Evolutionary conservation across 805 yeast species (phyloP).

Genomic region (Ogataea paraovalis): DNA sequence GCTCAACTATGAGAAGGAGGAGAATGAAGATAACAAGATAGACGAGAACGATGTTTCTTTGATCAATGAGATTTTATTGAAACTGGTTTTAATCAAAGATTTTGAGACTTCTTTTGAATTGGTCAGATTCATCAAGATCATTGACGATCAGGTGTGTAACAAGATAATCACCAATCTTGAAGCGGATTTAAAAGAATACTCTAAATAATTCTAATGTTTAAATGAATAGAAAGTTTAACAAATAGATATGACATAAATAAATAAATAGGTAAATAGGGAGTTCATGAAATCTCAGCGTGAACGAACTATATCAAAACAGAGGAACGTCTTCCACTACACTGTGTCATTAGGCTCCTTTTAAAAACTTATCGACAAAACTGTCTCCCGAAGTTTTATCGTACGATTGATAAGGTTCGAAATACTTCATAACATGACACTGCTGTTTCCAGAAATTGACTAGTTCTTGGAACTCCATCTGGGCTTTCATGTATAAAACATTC

Average conservation of each 20-base stretch:
- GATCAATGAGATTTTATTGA: constrained; percentile 40
- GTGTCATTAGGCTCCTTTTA: constrained; percentile 47
- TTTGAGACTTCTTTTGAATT: constrained; percentile 55
- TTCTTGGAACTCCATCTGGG: constrained; percentile 89
- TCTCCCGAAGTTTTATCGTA: constrained; percentile 54
- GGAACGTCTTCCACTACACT: too few species aligned
- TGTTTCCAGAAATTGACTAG: constrained; percentile 88
- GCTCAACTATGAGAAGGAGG: constrained; percentile 44
- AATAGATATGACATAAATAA: constrained; percentile 14
- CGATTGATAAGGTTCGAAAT: constrained; percentile 63
- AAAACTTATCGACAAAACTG: constrained; percentile 68
- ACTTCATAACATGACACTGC: constrained; percentile 77
- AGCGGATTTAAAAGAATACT: constrained; percentile 5
- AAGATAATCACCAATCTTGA: constrained; percentile 33
- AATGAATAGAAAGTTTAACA: constrained; percentile 4
- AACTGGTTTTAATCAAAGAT: constrained; percentile 36
- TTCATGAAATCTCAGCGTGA: background rate
- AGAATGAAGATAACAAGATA: constrained; percentile 20
- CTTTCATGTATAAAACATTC: constrained; percentile 72
- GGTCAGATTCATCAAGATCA: constrained; percentile 48
- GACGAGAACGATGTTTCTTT: constrained; percentile 35
- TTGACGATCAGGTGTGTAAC: constrained; percentile 35
- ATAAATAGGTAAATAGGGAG: constrained; percentile 23
- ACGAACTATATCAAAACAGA: too few species aligned
- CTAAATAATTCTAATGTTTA: constrained; percentile 1